phyloP scores from a whole-genome alignment of 495 filamentous ascomycete genomes.

The Niebla homalea region DNA sequence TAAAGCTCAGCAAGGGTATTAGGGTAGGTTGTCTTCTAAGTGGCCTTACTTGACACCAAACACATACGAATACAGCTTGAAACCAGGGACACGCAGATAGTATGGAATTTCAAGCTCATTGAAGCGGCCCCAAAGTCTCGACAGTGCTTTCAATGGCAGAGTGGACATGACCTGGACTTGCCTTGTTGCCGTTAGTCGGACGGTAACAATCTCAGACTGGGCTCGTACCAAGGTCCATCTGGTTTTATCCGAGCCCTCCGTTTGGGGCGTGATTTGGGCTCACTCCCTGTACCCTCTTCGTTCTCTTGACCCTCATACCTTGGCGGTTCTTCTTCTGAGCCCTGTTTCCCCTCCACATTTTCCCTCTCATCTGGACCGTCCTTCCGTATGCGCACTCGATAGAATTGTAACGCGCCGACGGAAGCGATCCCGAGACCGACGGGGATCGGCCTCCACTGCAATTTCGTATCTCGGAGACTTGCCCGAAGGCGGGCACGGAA shows the following conservation, averaged over 20 bases:
- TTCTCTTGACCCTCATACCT: slow-evolving; percentile 11
- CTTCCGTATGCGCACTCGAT: slow-evolving; percentile 52
- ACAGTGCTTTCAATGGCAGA: slow-evolving; percentile 84
- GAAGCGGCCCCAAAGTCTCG: slow-evolving; percentile 84
- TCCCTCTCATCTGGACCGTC: slow-evolving; percentile 36
- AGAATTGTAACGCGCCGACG: slow-evolving; percentile 72
- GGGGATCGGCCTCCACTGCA: slow-evolving; percentile 95
- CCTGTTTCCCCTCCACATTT: slow-evolving; percentile 22
- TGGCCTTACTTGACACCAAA: slow-evolving; percentile 73
- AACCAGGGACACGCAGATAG: slow-evolving; percentile 84
- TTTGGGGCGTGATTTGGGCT: slow-evolving; percentile 33
- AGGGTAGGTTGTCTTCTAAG: background rate
- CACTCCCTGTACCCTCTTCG: slow-evolving; percentile 18
- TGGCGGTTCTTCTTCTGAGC: slow-evolving; percentile 11
- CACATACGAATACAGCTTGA: slow-evolving; percentile 79
- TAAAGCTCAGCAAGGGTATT: slow-evolving; percentile 2
- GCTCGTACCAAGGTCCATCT: slow-evolving; percentile 69
- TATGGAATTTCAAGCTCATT: slow-evolving; percentile 88
- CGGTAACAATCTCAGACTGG: slow-evolving; percentile 2
- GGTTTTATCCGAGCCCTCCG: slow-evolving; percentile 61
- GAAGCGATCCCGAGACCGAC: slow-evolving; percentile 79
- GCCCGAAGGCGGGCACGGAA: slow-evolving; percentile 50
- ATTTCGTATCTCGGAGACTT: slow-evolving; percentile 57
- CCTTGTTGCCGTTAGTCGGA: slow-evolving; percentile 30
- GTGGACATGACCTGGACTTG: slow-evolving; percentile 95